Percentiles rank a stretch among this genome's conserved stretches.
Conservation (phyloP, 2,329 filamentous ascomycete genomes). For the Diplodia scrobiculata region DNA sequence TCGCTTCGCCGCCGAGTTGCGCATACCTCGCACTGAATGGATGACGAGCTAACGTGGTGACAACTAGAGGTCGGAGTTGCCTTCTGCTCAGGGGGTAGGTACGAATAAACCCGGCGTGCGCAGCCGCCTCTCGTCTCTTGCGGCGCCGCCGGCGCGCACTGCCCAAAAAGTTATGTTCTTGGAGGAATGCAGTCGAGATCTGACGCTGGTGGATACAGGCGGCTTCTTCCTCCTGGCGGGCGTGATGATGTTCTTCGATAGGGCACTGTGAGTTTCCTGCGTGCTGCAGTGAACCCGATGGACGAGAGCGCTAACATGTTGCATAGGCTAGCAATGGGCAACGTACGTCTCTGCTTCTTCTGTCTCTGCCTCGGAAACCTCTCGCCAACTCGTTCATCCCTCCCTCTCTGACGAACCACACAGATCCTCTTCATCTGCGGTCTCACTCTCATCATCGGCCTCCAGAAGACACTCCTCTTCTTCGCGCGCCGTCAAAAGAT, state of each 20-base stretch:
- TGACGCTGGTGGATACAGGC: constrained; percentile 56
- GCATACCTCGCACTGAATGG: background rate
- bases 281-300: background rate
- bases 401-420: background rate
- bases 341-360: constrained; percentile 58
- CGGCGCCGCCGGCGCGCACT: constrained; percentile 7
- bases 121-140: constrained; percentile 1
- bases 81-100: constrained; percentile 95
- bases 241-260: constrained; percentile 95
- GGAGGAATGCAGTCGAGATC: constrained; percentile 31
- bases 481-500: constrained; percentile 92
- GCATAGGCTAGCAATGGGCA: constrained; percentile 90
- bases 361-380: constrained; percentile 3
- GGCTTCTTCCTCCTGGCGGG: constrained; percentile 93
- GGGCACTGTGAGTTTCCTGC: constrained; percentile 71
- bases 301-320: constrained; percentile 30
- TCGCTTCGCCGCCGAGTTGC: constrained; percentile 1
- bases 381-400: constrained; percentile 1
- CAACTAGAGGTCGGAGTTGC: constrained; percentile 85
- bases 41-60: background rate
- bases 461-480: constrained; percentile 87
- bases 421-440: constrained; percentile 98
- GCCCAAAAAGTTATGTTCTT: constrained; percentile 26
- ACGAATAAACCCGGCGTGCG: constrained; percentile 32
- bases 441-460: constrained; percentile 91